Evolutionary conservation across 2,329 filamentous ascomycete genomes (phyloP).

Genomic region (Sordariomycetes sp.): DNA sequence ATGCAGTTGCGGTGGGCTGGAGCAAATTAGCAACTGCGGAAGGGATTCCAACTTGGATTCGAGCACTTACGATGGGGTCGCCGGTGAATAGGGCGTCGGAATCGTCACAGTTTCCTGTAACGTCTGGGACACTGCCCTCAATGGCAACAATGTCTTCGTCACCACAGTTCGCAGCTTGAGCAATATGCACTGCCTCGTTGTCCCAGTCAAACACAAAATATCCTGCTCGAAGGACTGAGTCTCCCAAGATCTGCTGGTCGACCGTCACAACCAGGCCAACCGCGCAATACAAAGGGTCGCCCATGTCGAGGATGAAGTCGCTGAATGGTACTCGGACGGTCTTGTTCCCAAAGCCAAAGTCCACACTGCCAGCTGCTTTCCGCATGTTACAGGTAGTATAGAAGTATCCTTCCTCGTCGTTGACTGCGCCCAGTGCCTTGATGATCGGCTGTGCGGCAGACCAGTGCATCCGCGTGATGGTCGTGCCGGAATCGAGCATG

Average conservation of each 20-base stretch:
- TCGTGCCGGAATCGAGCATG: conserved; percentile 44
- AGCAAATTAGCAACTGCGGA: neutral
- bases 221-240: conserved; percentile 31
- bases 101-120: conserved; percentile 24
- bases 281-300: conserved; percentile 25
- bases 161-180: conserved; percentile 30
- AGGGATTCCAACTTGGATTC: neutral
- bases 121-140: conserved; percentile 18
- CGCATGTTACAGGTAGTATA: conserved; percentile 31
- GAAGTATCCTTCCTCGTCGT: conserved; percentile 32
- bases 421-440: conserved; percentile 27
- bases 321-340: conserved; percentile 30
- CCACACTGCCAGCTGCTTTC: conserved; percentile 26
- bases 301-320: conserved; percentile 40
- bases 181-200: conserved; percentile 29
- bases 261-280: conserved; percentile 28
- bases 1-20: neutral
- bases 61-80: conserved; percentile 1
- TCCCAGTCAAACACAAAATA: conserved; percentile 39
- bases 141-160: conserved; percentile 25
- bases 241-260: conserved; percentile 34
- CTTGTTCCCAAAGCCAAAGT: conserved; percentile 37
- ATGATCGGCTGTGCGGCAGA: conserved; percentile 32
- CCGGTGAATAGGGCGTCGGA: conserved; percentile 12
- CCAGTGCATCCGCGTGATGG: conserved; percentile 35